Evolutionary conservation across 192 early-diverging fungal species (phyloP).

Genomic region (Linnemannia zychae): DNA sequence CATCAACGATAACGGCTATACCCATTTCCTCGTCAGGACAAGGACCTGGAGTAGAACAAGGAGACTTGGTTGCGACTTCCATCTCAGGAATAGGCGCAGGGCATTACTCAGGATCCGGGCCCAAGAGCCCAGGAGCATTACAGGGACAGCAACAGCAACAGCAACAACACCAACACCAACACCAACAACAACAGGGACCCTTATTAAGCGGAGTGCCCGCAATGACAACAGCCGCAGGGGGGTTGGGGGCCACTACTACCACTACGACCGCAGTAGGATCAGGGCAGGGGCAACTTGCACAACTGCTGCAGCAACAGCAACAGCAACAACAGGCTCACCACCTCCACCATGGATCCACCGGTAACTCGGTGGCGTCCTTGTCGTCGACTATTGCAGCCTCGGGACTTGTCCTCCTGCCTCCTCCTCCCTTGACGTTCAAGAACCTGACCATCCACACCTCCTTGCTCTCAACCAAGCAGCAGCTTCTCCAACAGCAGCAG

Average conservation of each 20-base stretch:
- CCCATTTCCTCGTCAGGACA: conserved; percentile 20
- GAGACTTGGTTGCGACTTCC: not conserved
- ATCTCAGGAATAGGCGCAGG: not conserved
- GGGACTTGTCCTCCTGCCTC: conserved; percentile 41
- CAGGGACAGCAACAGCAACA: not conserved
- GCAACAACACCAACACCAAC: too few species aligned
- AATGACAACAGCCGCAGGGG: not conserved
- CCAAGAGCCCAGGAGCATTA: not conserved
- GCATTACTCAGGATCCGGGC: not conserved
- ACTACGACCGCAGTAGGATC: not conserved
- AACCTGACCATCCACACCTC: conserved; percentile 55
- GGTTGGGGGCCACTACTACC: not conserved
- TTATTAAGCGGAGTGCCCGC: not conserved
- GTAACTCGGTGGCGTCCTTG: conserved; percentile 25
- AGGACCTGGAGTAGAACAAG: conserved; percentile 10
- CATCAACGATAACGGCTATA: conserved; percentile 8
- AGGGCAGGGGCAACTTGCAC: conserved; percentile 29
- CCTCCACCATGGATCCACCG: conserved; percentile 3
- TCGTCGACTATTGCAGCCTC: conserved; percentile 53
- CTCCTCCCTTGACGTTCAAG: conserved; percentile 46
- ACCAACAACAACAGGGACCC: not conserved
- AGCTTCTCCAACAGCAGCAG: conserved; percentile 50
- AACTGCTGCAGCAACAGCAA: conserved; percentile 29
- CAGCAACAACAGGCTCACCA: not conserved
- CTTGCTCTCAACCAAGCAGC: conserved; percentile 52